These are phyloP conservation scores for Phaeosphaeria sp. DNA, from an alignment of 2,329 filamentous ascomycete species.

Conservation along the genomic window DNA sequence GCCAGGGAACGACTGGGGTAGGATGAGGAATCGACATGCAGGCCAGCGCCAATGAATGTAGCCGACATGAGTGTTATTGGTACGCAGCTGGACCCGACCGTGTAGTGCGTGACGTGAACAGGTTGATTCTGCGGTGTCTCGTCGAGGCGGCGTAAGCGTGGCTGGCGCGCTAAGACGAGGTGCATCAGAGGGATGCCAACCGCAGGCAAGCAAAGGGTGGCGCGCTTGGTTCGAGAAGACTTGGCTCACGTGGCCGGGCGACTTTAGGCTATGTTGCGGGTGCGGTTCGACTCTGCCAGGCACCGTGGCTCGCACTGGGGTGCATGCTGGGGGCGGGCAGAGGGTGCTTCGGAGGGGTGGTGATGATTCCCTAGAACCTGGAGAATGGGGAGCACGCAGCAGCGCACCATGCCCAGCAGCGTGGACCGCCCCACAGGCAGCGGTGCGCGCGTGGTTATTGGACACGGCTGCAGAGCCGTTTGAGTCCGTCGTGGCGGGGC, in stretches of 20 bases:
- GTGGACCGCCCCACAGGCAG: conserved; percentile 3
- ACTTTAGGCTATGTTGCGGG: not conserved
- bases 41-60: not conserved
- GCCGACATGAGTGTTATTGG: not conserved
- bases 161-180: not conserved
- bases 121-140: not conserved
- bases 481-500: conserved; percentile 4
- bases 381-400: not conserved
- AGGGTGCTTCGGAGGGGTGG: not conserved
- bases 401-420: not conserved
- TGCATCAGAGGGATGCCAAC: not conserved
- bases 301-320: not conserved
- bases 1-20: not conserved
- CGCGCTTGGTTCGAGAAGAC: not conserved
- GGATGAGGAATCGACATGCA: not conserved
- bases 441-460: conserved; percentile 5
- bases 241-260: not conserved
- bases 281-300: not conserved
- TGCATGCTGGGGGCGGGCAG: not conserved
- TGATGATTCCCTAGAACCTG: not conserved
- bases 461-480: conserved; percentile 3
- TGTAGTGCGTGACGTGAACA: not conserved
- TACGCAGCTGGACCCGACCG: not conserved
- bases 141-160: not conserved
- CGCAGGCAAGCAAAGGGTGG: not conserved